Conservation (phyloP, 169 alveolate genomes). For the Eimeria falciformis region DNA sequence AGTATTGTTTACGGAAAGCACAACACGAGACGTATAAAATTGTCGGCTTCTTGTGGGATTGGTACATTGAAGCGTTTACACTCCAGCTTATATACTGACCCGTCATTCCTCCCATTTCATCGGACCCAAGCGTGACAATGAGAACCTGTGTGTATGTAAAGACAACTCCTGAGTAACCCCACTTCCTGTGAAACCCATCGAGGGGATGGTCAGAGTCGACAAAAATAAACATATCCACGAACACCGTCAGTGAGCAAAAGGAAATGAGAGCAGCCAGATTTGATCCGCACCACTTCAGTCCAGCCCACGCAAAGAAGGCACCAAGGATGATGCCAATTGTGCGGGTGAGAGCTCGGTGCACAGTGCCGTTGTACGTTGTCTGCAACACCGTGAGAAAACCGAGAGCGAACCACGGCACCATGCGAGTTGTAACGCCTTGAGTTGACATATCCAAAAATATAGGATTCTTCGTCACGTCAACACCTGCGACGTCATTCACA, state of each 20-base stretch:
- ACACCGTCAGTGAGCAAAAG: slow-evolving; percentile 36
- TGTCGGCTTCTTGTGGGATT: too few relatives aligned
- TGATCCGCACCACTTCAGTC: slow-evolving; percentile 14
- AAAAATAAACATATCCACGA: slow-evolving; percentile 40
- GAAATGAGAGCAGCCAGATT: slow-evolving; percentile 65
- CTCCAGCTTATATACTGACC: slow-evolving; percentile 22
- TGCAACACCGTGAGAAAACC: slow-evolving; percentile 71
- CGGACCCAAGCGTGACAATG: slow-evolving; percentile 48
- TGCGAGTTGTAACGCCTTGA: slow-evolving; percentile 69
- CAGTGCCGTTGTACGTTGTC: slow-evolving; percentile 72
- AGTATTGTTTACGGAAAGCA: not conserved
- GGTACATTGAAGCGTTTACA: too few relatives aligned
- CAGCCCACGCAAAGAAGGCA: slow-evolving; percentile 59
- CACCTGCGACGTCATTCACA: slow-evolving; percentile 56
- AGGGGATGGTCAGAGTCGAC: slow-evolving; percentile 60
- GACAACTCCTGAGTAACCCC: slow-evolving; percentile 76
- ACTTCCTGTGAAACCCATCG: slow-evolving; percentile 60
- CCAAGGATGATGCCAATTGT: slow-evolving; percentile 63
- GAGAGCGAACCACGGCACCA: slow-evolving; percentile 72
- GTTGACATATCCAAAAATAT: slow-evolving; percentile 36
- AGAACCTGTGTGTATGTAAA: slow-evolving; percentile 74
- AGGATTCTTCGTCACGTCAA: slow-evolving; percentile 37
- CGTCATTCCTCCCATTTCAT: slow-evolving; percentile 66
- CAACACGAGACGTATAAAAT: not conserved
- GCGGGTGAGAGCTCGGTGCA: slow-evolving; percentile 62